phyloP scores from a whole-genome alignment of 495 filamentous ascomycete species.

The Penicillium ochrochloron region DNA sequence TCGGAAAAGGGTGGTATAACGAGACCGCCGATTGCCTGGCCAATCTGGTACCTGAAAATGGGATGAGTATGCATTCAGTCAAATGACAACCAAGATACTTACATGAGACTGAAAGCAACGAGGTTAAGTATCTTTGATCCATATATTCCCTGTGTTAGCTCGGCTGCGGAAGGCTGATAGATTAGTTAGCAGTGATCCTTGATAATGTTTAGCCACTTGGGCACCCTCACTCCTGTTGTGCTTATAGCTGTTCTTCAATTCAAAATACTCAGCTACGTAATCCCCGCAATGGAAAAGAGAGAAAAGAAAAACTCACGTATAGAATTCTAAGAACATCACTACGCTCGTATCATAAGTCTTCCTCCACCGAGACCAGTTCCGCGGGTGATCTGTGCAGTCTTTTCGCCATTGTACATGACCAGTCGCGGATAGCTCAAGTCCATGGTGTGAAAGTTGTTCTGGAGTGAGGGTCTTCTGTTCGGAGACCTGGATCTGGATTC shows the following conservation, averaged over 20 bases:
- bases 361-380: too few species aligned
- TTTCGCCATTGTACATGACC: too few species aligned
- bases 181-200: not conserved
- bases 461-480: too few species aligned
- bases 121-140: not conserved
- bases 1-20: too few species aligned
- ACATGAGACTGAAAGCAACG: not conserved
- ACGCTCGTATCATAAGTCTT: not conserved
- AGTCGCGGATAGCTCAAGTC: too few species aligned
- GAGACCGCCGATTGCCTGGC: too few species aligned
- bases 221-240: not conserved
- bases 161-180: not conserved
- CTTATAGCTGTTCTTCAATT: slow-evolving; percentile 3
- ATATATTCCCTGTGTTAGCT: not conserved
- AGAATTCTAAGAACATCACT: slow-evolving; percentile 9
- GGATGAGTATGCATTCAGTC: too few species aligned
- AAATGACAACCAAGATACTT: not conserved
- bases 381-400: too few species aligned
- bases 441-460: too few species aligned
- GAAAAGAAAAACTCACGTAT: not conserved
- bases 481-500: too few species aligned
- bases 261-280: not conserved
- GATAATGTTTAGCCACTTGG: not conserved
- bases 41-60: too few species aligned
- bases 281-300: not conserved